Evolutionary conservation across 768 basidiomycete species (phyloP).

Genomic region (Scleroderma bovista): DNA sequence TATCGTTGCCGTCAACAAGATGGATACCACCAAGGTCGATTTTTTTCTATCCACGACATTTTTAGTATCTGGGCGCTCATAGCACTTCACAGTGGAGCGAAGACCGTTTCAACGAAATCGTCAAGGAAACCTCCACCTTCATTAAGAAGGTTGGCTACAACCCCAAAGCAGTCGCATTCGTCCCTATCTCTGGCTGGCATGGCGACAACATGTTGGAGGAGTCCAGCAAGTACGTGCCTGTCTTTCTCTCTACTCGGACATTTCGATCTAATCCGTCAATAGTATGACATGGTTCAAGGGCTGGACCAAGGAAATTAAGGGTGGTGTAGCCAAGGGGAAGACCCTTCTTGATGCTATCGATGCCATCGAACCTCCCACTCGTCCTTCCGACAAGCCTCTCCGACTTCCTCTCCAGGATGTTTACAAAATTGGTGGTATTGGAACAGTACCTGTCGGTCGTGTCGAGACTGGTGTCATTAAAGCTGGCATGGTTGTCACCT

Average conservation of each 20-base stretch:
- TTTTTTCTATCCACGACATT: not conserved
- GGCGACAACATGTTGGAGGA: constrained; percentile 99
- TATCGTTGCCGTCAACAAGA: constrained; percentile 99
- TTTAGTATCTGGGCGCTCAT: not conserved
- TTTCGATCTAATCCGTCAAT: constrained; percentile 7
- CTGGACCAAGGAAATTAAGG: constrained; percentile 96
- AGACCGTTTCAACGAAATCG: constrained; percentile 98
- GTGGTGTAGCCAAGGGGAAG: constrained; percentile 92
- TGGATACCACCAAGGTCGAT: constrained; percentile 96
- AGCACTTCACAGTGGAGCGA: constrained; percentile 79
- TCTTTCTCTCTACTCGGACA: not conserved
- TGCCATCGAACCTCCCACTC: constrained; percentile 94
- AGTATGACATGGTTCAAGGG: constrained; percentile 99
- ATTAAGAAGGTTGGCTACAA: constrained; percentile 99
- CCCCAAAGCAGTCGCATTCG: constrained; percentile 97
- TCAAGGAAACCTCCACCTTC: constrained; percentile 96
- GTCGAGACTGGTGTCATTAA: constrained; percentile 99
- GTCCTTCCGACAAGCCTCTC: constrained; percentile 99
- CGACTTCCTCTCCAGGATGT: constrained; percentile 99
- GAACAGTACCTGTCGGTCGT: constrained; percentile 99
- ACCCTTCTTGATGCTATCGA: constrained; percentile 99
- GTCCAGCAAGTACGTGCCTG: constrained; percentile 71
- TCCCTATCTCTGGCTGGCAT: constrained; percentile 99
- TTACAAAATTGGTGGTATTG: constrained; percentile 99
- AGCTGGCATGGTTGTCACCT: constrained; percentile 98